Conservation (phyloP, 2,329 filamentous ascomycete genomes). For the Clarireedia paspali region DNA sequence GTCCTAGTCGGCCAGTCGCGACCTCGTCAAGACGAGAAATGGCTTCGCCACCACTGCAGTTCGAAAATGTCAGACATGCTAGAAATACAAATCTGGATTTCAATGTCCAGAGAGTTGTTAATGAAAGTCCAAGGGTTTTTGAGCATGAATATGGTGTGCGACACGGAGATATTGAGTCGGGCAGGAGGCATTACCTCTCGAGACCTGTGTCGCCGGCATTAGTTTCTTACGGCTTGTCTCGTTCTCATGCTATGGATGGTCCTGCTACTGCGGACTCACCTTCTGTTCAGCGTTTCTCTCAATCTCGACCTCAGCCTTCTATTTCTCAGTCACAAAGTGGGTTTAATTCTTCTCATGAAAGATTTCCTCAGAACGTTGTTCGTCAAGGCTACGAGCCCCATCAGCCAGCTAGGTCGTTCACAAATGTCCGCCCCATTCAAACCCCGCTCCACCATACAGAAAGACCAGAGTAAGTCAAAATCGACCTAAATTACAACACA, state of each 20-base stretch:
- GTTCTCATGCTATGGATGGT: conserved; percentile 18
- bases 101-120: conserved; percentile 12
- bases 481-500: background rate
- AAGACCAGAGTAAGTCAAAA: conserved; percentile 22
- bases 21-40: conserved; percentile 11
- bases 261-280: conserved; percentile 18
- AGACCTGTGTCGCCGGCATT: conserved; percentile 16
- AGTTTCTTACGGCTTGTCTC: conserved; percentile 17
- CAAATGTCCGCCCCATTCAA: conserved; percentile 12
- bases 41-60: conserved; percentile 8
- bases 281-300: conserved; percentile 26
- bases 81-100: conserved; percentile 11
- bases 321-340: conserved; percentile 16
- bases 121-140: conserved; percentile 11
- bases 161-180: conserved; percentile 14
- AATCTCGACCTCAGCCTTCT: conserved; percentile 23
- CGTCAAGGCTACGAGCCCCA: conserved; percentile 10
- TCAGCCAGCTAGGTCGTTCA: conserved; percentile 16
- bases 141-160: conserved; percentile 15
- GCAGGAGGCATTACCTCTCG: conserved; percentile 10
- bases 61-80: background rate
- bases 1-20: conserved; percentile 6
- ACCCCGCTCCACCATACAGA: conserved; percentile 20
- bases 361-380: conserved; percentile 14
- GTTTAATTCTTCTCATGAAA: conserved; percentile 17